Evolutionary conservation across 768 basidiomycete species (phyloP).

Genomic region (Pleurotus sapidus): DNA sequence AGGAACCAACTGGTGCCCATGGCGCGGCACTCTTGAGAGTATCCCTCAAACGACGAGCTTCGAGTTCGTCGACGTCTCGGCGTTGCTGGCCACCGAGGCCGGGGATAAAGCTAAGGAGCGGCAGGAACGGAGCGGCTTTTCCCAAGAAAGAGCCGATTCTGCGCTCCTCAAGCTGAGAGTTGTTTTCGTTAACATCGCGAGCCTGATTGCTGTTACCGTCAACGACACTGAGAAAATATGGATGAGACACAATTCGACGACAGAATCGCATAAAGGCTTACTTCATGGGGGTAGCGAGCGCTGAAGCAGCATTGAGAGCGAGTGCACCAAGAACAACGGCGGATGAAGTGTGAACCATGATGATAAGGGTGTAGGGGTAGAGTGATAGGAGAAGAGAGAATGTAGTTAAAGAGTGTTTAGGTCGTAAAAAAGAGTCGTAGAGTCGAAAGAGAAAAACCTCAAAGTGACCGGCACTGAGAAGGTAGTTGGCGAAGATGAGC

Average conservation of each 20-base stretch:
- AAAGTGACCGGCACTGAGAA: conserved; percentile 7
- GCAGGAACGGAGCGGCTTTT: conserved; percentile 3
- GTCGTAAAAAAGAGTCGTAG: conserved; percentile 11
- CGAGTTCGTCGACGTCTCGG: neutral
- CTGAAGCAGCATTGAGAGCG: conserved; percentile 25
- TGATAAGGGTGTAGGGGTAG: conserved; percentile 10
- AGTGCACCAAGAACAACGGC: conserved; percentile 29
- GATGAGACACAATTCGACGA: conserved; percentile 6
- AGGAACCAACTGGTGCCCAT: conserved; percentile 3
- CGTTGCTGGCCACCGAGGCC: conserved; percentile 3
- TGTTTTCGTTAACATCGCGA: neutral
- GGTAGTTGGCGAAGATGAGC: neutral
- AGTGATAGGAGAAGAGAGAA: neutral
- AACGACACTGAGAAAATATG: neutral
- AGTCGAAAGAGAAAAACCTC: conserved; percentile 1
- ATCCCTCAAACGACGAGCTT: neutral
- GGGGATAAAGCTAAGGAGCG: neutral
- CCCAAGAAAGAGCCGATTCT: conserved; percentile 1
- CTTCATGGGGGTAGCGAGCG: conserved; percentile 25
- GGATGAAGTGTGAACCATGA: conserved; percentile 29
- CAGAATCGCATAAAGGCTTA: conserved; percentile 13
- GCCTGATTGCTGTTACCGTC: neutral
- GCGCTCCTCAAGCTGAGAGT: neutral
- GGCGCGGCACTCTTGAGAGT: neutral
- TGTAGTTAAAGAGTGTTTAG: conserved; percentile 6